These are phyloP conservation scores for Nemophila menziesii DNA, from an alignment of 257 asterid genomes.

Conservation along the genomic window DNA sequence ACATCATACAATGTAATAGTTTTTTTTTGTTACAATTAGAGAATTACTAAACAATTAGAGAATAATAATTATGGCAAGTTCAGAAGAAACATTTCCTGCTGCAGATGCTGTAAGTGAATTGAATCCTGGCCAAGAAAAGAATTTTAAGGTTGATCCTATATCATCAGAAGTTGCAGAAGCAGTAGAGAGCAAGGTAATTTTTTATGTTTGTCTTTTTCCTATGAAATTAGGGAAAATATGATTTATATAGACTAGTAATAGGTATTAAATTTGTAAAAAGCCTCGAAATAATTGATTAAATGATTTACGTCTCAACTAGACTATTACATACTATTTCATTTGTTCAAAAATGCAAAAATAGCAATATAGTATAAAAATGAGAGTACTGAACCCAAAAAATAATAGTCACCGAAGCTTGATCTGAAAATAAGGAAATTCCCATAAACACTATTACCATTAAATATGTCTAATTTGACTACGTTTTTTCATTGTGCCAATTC, in stretches of 20 bases:
- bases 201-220: background rate
- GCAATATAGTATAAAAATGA: too few relatives aligned
- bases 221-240: too few relatives aligned
- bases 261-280: background rate
- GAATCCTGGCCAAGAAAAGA: slow-evolving; percentile 38
- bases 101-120: slow-evolving; percentile 46
- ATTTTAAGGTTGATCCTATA: slow-evolving; percentile 40
- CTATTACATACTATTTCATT: background rate
- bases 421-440: background rate
- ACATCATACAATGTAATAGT: background rate
- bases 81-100: slow-evolving; percentile 40
- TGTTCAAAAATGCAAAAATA: too few relatives aligned
- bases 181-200: slow-evolving; percentile 34
- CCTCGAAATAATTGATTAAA: too few relatives aligned
- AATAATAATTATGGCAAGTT: slow-evolving; percentile 25
- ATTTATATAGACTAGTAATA: too few relatives aligned
- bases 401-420: background rate
- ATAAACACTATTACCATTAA: too few relatives aligned
- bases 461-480: too few relatives aligned
- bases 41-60: background rate
- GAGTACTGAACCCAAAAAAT: background rate
- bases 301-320: too few relatives aligned
- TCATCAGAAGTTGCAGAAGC: slow-evolving; percentile 41
- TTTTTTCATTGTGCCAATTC: too few relatives aligned
- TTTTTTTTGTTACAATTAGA: background rate